Base-by-base conservation (phyloP, 768 basidiomycete species). In the Russula sp. region DNA sequence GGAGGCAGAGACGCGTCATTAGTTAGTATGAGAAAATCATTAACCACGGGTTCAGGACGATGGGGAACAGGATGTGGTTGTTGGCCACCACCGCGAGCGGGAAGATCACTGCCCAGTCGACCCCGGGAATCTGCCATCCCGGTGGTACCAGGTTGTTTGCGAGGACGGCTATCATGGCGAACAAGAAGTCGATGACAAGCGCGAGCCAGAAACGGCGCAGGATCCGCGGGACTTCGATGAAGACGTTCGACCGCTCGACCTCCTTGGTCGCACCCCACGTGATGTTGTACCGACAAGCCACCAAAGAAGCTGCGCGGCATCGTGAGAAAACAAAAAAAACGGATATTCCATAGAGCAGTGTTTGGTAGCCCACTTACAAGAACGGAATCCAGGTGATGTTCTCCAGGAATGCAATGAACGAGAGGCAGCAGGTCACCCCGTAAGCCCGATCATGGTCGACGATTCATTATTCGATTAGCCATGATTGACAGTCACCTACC, bases 181-280 rank as follows among this genome's bases (percentile, higher is more conserved):
- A 77, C 11, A 77, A 59, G 66, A 84, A 76, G 51, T 82, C 85
- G 22, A 89, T 59, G 20, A 81, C 61, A 65, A 91, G 78, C 48
- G 83, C 81, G 53, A 83, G 69, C 79, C 88, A 85, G 77, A 91
- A 95, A 4, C 91, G 86, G 66, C 84, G 84, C 70, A 87, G 76
- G 71, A 95, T 93, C 61, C 84, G 83, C 1, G 94, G 94, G 13
- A 94, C 84, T 73, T 96, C 93, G 59, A 88, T 83, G 82, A 89
- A 94, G 78, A 96, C 94, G 72, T 94, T 94, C 6, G 88, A 90
- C 53, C 84, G 80, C 73, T 94, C 87, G 47, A 94, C 90, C 73
- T 91, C 89, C 68, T 82, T 80, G 6, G 84, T 86, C 37, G 83
- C 78, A 5, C 78, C 76, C 84, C 84, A 85, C 13, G 73, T 74